These are phyloP conservation scores for Arachis stenosperma DNA, from an alignment of 306 rosid genomes.

Conservation along the genomic window DNA sequence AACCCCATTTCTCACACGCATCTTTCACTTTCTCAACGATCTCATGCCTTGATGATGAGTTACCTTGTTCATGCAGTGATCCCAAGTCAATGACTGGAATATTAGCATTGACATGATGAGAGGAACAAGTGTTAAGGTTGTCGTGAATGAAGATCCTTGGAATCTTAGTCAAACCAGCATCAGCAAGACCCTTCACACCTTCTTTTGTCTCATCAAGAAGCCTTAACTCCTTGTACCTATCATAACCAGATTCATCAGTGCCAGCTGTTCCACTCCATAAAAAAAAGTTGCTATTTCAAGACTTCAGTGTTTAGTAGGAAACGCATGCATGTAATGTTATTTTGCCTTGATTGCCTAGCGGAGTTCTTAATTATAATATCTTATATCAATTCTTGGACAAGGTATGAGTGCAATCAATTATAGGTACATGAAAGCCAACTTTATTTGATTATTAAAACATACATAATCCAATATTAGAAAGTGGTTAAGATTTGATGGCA, in stretches of 20 bases:
- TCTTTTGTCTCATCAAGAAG: constrained; percentile 49
- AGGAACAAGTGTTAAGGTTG: neutral
- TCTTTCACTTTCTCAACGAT: constrained; percentile 32
- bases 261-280: neutral
- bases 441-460: too few relatives aligned
- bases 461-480: too few relatives aligned
- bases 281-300: too few relatives aligned
- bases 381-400: too few relatives aligned
- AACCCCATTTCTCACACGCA: constrained; percentile 45
- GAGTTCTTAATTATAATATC: too few relatives aligned
- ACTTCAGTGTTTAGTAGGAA: too few relatives aligned
- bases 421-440: too few relatives aligned
- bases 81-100: constrained; percentile 47
- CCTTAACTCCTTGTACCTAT: constrained; percentile 36
- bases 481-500: too few relatives aligned
- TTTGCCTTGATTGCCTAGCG: too few relatives aligned
- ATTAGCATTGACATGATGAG: constrained; percentile 25
- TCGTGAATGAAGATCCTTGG: constrained; percentile 38
- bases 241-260: neutral
- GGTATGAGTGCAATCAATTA: too few relatives aligned
- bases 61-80: constrained; percentile 4
- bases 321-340: too few relatives aligned
- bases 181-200: constrained; percentile 50
- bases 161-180: constrained; percentile 41
- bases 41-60: neutral